phyloP scores from a whole-genome alignment of 768 basidiomycete species.

The Phaeolepiota aurea region DNA sequence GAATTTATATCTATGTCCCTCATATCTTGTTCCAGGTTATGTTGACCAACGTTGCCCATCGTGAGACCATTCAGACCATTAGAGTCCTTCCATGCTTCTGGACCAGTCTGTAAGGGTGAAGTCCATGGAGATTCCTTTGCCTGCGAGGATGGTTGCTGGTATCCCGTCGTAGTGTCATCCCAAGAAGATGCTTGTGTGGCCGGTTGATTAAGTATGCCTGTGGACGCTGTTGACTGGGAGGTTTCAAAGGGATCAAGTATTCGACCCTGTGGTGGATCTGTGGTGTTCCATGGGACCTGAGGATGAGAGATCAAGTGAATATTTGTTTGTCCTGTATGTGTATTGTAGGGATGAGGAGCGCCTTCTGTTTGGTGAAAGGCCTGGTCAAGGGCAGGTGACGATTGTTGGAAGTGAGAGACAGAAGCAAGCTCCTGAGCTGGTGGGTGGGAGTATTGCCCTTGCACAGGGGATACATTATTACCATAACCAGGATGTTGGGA shows the following conservation, averaged over 20 bases:
- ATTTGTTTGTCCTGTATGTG: not conserved
- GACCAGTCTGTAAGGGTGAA: slow-evolving; percentile 7
- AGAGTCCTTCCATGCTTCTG: slow-evolving; percentile 38
- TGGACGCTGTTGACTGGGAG: slow-evolving; percentile 30
- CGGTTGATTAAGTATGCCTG: slow-evolving; percentile 17
- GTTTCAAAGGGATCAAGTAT: slow-evolving; percentile 35
- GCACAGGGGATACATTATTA: not conserved
- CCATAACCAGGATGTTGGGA: no score
- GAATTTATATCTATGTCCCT: not conserved
- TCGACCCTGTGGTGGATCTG: slow-evolving; percentile 16
- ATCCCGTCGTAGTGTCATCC: slow-evolving; percentile 20
- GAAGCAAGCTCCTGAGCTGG: not conserved
- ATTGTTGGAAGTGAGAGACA: not conserved
- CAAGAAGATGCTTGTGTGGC: slow-evolving; percentile 25
- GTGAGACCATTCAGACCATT: not conserved
- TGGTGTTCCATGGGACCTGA: slow-evolving; percentile 28
- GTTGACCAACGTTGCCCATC: not conserved
- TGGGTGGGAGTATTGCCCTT: not conserved
- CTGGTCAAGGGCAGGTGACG: not conserved
- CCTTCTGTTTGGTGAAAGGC: not conserved
- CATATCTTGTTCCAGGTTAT: not conserved
- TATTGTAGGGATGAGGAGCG: slow-evolving; percentile 1
- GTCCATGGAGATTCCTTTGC: slow-evolving; percentile 30
- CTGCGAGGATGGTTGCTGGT: slow-evolving; percentile 16
- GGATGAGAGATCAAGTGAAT: not conserved